A percentile compares a stretch with the other conserved stretches of the same genome.
These are phyloP conservation scores for Harringtonia aguacate DNA, from an alignment of 2,329 filamentous ascomycete species.

Conservation along the genomic window DNA sequence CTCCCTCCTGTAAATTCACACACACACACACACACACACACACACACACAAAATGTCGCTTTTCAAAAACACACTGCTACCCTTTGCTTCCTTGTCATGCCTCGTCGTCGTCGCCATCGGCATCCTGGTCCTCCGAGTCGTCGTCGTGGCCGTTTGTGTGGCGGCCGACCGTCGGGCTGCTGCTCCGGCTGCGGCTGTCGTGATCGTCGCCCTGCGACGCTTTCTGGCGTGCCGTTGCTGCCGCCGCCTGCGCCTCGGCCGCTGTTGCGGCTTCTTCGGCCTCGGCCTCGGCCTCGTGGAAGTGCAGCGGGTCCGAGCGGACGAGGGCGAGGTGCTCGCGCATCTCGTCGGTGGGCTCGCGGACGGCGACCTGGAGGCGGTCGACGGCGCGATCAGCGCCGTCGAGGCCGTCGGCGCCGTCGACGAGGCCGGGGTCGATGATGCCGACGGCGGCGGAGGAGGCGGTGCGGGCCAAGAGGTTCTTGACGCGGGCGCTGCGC, in stretches of 20 bases:
- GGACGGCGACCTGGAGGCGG: conserved; percentile 43
- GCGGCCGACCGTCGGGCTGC: conserved; percentile 8
- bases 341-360: conserved; percentile 44
- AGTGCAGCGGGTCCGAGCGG: conserved; percentile 40
- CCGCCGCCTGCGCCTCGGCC: conserved; percentile 16
- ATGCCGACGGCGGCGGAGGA: neutral
- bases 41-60: too few relatives aligned
- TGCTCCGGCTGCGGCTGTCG: conserved; percentile 8
- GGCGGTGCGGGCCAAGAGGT: conserved; percentile 34
- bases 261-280: conserved; percentile 11
- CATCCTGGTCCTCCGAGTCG: conserved; percentile 24
- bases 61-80: too few relatives aligned
- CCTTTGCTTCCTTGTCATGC: neutral
- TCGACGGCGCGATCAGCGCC: conserved; percentile 36
- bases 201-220: neutral
- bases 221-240: conserved; percentile 14
- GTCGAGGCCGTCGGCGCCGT: conserved; percentile 29
- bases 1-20: too few relatives aligned
- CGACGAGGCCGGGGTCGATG: too few relatives aligned
- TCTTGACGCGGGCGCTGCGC: conserved; percentile 52
- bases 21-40: too few relatives aligned
- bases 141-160: conserved; percentile 9
- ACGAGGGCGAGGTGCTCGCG: conserved; percentile 39
- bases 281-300: conserved; percentile 27
- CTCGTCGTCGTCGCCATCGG: conserved; percentile 31